These are phyloP conservation scores for Hibiscus tridactylites DNA, from an alignment of 345 rosid species.

Conservation along the genomic window DNA sequence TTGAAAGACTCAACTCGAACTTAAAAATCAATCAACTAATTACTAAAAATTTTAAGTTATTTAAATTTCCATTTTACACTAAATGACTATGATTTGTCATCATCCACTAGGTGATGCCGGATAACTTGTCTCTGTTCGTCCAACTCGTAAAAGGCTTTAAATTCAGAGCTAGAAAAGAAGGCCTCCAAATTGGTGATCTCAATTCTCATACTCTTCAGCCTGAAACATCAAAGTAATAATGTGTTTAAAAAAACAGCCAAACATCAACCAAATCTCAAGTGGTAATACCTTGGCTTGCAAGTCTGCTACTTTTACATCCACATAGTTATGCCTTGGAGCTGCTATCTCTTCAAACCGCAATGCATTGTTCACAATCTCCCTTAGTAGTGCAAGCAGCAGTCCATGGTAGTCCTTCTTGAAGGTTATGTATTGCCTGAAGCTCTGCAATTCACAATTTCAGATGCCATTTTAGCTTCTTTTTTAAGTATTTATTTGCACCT, in stretches of 20 bases:
- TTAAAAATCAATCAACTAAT: no score
- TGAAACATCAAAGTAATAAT: constrained; percentile 17
- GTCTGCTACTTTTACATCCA: constrained; percentile 71
- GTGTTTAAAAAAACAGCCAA: no score
- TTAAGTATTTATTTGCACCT: not conserved
- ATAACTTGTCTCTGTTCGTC: constrained; percentile 44
- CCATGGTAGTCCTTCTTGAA: constrained; percentile 85
- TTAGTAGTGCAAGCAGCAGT: constrained; percentile 71
- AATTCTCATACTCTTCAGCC: constrained; percentile 88
- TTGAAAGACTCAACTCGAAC: no score
- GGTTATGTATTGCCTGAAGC: constrained; percentile 83
- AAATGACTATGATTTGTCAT: not conserved
- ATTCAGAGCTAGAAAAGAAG: constrained; percentile 68
- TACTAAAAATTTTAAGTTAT: no score
- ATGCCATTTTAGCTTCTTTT: no score
- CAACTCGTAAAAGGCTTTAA: constrained; percentile 64
- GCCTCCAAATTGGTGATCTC: constrained; percentile 62
- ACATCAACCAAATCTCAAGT: no score
- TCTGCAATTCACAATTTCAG: constrained; percentile 35
- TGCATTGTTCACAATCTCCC: constrained; percentile 72
- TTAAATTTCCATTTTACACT: not conserved
- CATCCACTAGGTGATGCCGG: constrained; percentile 30
- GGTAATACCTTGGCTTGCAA: constrained; percentile 58
- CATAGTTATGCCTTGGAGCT: constrained; percentile 39
- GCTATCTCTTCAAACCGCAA: constrained; percentile 79